These are phyloP conservation scores for Lachnellula occidentalis DNA, from an alignment of 2,329 filamentous ascomycete genomes.

Conservation along the genomic window DNA sequence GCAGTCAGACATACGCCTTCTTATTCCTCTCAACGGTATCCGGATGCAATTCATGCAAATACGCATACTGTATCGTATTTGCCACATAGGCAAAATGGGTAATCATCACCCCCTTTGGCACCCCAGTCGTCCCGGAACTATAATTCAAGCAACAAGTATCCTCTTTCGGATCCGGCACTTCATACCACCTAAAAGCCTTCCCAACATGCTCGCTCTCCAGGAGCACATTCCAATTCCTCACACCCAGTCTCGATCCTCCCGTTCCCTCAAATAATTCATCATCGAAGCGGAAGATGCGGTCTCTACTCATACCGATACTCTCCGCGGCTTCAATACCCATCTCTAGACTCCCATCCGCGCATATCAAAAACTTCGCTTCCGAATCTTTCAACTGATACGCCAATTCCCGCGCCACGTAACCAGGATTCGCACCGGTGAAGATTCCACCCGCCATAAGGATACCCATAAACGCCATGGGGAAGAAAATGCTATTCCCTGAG, in stretches of 20 bases:
- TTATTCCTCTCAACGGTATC: slow-evolving; percentile 60
- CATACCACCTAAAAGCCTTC: slow-evolving; percentile 53
- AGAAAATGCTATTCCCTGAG: slow-evolving; percentile 68
- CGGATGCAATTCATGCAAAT: slow-evolving; percentile 49
- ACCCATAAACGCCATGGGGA: slow-evolving; percentile 65
- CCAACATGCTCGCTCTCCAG: slow-evolving; percentile 48
- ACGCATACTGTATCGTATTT: slow-evolving; percentile 39
- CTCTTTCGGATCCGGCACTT: slow-evolving; percentile 34
- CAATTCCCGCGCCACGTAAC: slow-evolving; percentile 64
- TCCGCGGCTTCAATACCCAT: slow-evolving; percentile 62
- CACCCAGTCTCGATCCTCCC: slow-evolving; percentile 34
- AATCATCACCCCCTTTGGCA: slow-evolving; percentile 76
- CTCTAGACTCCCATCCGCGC: slow-evolving; percentile 53
- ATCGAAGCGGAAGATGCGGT: slow-evolving; percentile 62
- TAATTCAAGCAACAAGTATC: slow-evolving; percentile 68
- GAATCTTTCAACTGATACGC: slow-evolving; percentile 71
- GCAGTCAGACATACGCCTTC: slow-evolving; percentile 66
- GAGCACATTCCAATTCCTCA: slow-evolving; percentile 60
- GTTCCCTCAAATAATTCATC: slow-evolving; percentile 42
- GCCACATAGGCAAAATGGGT: slow-evolving; percentile 24
- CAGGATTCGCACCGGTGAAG: slow-evolving; percentile 71
- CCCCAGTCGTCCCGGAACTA: slow-evolving; percentile 72
- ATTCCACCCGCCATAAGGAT: slow-evolving; percentile 72
- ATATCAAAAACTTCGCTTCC: slow-evolving; percentile 61
- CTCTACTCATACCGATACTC: slow-evolving; percentile 47